Conservation (phyloP, 2,329 filamentous ascomycete species). For the Lachnellula suecica region DNA sequence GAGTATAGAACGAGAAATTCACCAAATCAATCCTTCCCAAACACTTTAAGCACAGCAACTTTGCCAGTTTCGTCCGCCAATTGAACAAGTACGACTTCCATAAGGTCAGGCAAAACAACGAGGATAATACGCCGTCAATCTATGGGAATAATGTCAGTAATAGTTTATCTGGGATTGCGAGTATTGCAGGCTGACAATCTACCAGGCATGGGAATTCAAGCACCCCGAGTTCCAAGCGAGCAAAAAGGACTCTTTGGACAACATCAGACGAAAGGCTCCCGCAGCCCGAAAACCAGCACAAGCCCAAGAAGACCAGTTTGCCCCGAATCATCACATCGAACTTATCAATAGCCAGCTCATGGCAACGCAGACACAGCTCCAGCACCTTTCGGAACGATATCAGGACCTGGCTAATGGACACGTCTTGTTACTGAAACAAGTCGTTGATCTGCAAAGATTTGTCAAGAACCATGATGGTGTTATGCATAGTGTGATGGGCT, state of each 20-base stretch:
- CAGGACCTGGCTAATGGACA: slow-evolving; percentile 70
- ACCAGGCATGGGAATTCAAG: slow-evolving; percentile 90
- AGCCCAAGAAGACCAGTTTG: slow-evolving; percentile 65
- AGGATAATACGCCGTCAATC: slow-evolving; percentile 77
- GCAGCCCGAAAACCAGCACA: slow-evolving; percentile 75
- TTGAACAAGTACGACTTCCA: slow-evolving; percentile 98
- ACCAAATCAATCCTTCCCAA: slow-evolving; percentile 96
- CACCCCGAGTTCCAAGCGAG: slow-evolving; percentile 95
- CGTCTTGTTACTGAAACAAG: slow-evolving; percentile 60
- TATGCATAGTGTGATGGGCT: slow-evolving; percentile 70
- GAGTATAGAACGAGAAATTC: slow-evolving; percentile 86
- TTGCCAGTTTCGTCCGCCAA: slow-evolving; percentile 93
- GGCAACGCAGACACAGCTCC: slow-evolving; percentile 89
- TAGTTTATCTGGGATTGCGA: neutral
- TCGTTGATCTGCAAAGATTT: slow-evolving; percentile 60
- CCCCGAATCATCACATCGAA: slow-evolving; percentile 84
- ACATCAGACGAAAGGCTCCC: slow-evolving; percentile 92
- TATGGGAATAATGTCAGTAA: slow-evolving; percentile 73
- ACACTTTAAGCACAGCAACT: slow-evolving; percentile 99
- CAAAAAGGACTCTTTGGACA: slow-evolving; percentile 94
- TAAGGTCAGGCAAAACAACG: slow-evolving; percentile 90
- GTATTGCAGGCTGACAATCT: slow-evolving; percentile 28
- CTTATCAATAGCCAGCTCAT: slow-evolving; percentile 84
- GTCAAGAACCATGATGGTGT: slow-evolving; percentile 68
- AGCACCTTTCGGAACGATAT: slow-evolving; percentile 81